A percentile compares a stretch with the other conserved stretches of the same genome.
These are phyloP conservation scores for Apiotrichum gamsii DNA, from an alignment of 1,284 basidiomycete species.

Conservation along the genomic window DNA sequence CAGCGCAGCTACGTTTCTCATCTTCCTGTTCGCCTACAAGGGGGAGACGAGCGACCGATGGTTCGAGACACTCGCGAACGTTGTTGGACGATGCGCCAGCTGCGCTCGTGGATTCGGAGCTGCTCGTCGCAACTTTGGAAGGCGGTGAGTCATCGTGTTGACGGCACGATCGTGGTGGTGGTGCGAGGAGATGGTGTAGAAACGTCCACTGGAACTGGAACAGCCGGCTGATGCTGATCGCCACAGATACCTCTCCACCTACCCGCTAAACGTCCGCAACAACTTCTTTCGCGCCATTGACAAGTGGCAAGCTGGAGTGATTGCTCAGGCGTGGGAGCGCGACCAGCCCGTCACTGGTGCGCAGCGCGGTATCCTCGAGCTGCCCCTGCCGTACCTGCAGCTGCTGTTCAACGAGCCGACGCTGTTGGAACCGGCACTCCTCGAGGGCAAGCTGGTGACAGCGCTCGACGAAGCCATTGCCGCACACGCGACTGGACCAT, in stretches of 20 bases:
- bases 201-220: no score
- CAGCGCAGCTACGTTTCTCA: slow-evolving; percentile 63
- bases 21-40: slow-evolving; percentile 71
- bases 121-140: slow-evolving; percentile 57
- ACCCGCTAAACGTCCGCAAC: slow-evolving; percentile 45
- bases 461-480: background rate
- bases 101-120: slow-evolving; percentile 64
- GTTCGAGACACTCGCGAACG: slow-evolving; percentile 55
- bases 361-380: slow-evolving; percentile 21
- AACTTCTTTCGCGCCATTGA: slow-evolving; percentile 63
- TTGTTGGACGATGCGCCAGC: slow-evolving; percentile 58
- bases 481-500: background rate
- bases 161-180: no score
- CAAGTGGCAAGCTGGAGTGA: slow-evolving; percentile 55
- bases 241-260: slow-evolving; percentile 39
- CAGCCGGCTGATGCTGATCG: no score
- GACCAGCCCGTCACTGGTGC: slow-evolving; percentile 11
- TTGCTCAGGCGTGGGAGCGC: slow-evolving; percentile 19
- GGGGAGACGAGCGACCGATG: slow-evolving; percentile 50
- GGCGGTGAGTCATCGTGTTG: slow-evolving; percentile 60
- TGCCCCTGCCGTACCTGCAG: slow-evolving; percentile 56
- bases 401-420: slow-evolving; percentile 62
- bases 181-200: no score
- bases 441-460: slow-evolving; percentile 31
- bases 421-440: slow-evolving; percentile 49